These are phyloP conservation scores for Carex scoparia DNA, from an alignment of 176 grass and related monocot genomes.

Conservation along the genomic window DNA sequence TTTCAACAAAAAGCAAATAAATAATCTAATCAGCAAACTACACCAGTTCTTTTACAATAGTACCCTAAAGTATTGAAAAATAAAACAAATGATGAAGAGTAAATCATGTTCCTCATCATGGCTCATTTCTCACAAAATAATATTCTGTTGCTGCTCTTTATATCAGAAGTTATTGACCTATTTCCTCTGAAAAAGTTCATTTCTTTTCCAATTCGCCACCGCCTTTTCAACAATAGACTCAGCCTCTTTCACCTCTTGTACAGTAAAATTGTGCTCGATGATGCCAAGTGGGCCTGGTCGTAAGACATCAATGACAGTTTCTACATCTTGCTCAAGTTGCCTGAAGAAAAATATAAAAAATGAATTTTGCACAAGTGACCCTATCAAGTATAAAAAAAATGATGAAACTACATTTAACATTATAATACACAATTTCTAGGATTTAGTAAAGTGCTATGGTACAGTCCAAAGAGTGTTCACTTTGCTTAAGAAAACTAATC, in stretches of 20 bases:
- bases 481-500: too few species aligned
- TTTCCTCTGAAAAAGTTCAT: conserved; percentile 34
- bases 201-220: conserved; percentile 57
- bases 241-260: conserved; percentile 49
- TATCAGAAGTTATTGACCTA: neutral
- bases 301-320: conserved; percentile 79
- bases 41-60: too few species aligned
- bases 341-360: conserved; percentile 32
- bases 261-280: conserved; percentile 75
- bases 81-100: too few species aligned
- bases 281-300: conserved; percentile 78
- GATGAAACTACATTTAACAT: neutral
- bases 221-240: conserved; percentile 48
- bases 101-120: neutral
- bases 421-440: neutral
- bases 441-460: neutral
- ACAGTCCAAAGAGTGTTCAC: neutral
- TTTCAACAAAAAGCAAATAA: too few species aligned
- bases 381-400: neutral
- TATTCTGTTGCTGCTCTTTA: neutral
- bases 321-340: conserved; percentile 80
- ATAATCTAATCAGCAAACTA: too few species aligned
- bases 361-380: neutral
- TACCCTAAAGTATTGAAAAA: too few species aligned
- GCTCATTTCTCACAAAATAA: neutral